phyloP scores from a whole-genome alignment of 73 alveolate species.

The Paramecium octaurelia region DNA sequence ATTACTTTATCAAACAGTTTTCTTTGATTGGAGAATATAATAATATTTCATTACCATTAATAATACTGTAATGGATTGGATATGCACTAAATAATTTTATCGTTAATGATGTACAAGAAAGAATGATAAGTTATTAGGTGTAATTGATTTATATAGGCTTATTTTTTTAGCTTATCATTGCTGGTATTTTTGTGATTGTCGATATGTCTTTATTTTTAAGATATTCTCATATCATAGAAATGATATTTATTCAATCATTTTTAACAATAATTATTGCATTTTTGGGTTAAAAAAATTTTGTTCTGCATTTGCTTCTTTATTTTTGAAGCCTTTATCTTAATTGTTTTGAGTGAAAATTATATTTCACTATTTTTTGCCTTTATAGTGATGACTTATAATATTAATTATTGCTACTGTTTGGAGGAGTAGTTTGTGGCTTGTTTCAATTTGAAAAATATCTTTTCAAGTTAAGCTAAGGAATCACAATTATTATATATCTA shows the following conservation, averaged over 20 bases:
- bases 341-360: neutral
- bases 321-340: neutral
- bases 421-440: neutral
- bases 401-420: neutral
- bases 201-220: neutral
- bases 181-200: neutral
- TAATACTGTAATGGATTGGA: constrained; percentile 1
- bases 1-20: neutral
- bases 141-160: neutral
- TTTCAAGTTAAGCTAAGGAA: neutral
- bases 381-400: neutral
- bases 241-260: neutral
- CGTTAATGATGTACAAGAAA: neutral
- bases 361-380: neutral
- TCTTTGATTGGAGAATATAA: neutral
- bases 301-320: neutral
- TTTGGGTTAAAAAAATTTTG: neutral
- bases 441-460: neutral
- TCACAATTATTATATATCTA: neutral
- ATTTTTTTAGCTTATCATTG: neutral
- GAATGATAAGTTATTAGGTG: neutral
- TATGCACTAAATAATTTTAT: neutral
- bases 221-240: neutral
- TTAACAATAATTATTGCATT: neutral
- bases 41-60: neutral